Evolutionary conservation across 495 filamentous ascomycete genomes (phyloP), one percentile per base, ranked within the genome.

Genomic region (Elasticomyces elasticus): DNA sequence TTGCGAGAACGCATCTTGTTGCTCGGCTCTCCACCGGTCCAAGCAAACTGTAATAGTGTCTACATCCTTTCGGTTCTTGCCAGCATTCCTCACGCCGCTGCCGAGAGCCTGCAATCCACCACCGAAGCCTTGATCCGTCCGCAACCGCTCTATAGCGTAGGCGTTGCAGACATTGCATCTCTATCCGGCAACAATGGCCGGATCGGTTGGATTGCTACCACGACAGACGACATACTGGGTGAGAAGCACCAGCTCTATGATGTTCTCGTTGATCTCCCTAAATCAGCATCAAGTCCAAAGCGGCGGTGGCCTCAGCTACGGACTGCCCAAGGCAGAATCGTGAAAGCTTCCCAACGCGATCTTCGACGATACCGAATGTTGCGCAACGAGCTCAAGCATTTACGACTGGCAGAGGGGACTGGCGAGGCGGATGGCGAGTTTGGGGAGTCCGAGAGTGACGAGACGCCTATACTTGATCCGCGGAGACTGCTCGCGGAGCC

Each of bases 341-440:
- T 97, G n/a, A 88, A 81, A 70, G 92, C 92, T 2, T 94, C 89
- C 0, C 92, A 96, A 66, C 81, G 92, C 22, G 92, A 98, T 60
- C 76, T 91, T 4, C 78, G 87, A 12, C 82, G 90, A 22, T 96
- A 86, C 67, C 72, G 75, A 23, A 74, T 82, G 12, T 76, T 98
- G n/a, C 77, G 77, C 26, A 73, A 71, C 62, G 85, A 82, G 19
- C 75, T 92, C 2, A 75, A 76, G 11, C 77, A 75, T 10, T 65
- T 83, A 35, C 69, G 73, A 19, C 57, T 62, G 15, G 27, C 49
- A 58, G 25, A 56, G 53, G 48, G 40, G 9, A 28, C 49, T 15
- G 50, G 61, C 30, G 37, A 48, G 13, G 64, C 58, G 9, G 28
- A 56, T 10, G 60, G 53, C 30, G 41, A 55, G 0, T 33, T n/a